Conservation (phyloP, 2,329 filamentous ascomycete genomes). For the Aspergillus amoenus region DNA sequence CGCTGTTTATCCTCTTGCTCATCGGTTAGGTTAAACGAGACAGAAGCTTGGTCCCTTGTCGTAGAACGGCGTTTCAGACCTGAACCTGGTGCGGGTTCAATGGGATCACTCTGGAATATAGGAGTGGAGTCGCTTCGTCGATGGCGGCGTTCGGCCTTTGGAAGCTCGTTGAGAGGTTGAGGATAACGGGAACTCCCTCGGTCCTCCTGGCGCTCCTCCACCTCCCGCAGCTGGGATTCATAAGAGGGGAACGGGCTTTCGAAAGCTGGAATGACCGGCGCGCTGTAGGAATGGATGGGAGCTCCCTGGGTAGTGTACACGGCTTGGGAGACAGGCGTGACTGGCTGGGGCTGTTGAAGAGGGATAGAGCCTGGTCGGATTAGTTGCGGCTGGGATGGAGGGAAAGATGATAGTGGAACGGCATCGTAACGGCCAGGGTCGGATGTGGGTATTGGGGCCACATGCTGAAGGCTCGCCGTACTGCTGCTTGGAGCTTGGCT, state of each 20-base stretch:
- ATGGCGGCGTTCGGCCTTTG: slow-evolving; percentile 13
- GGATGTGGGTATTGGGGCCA: slow-evolving; percentile 66
- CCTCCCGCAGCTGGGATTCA: slow-evolving; percentile 15
- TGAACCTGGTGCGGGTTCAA: slow-evolving; percentile 20
- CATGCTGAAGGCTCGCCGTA: slow-evolving; percentile 52
- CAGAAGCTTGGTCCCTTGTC: slow-evolving; percentile 44
- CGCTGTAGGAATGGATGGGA: slow-evolving; percentile 40
- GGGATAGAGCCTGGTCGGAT: slow-evolving; percentile 61
- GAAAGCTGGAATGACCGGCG: slow-evolving; percentile 35
- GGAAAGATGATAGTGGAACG: slow-evolving; percentile 30
- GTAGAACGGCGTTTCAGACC: slow-evolving; percentile 33
- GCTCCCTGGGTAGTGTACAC: slow-evolving; percentile 57
- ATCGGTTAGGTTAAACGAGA: slow-evolving; percentile 59
- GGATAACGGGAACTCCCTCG: slow-evolving; percentile 9
- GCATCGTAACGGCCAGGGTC: slow-evolving; percentile 66
- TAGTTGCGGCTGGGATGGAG: slow-evolving; percentile 27
- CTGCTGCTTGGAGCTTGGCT: slow-evolving; percentile 37
- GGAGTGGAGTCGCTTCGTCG: slow-evolving; percentile 51
- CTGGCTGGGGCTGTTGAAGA: slow-evolving; percentile 82
- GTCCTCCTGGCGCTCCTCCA: slow-evolving; percentile 15
- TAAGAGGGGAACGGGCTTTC: slow-evolving; percentile 17
- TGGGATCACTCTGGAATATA: slow-evolving; percentile 34
- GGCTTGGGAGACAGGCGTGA: slow-evolving; percentile 67
- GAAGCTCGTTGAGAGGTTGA: slow-evolving; percentile 11
- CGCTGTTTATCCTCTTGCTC: slow-evolving; percentile 55